Percentiles rank a stretch among this genome's conserved stretches.
These are phyloP conservation scores for Alternaria triticina DNA, from an alignment of 2,329 filamentous ascomycete genomes.

Conservation along the genomic window DNA sequence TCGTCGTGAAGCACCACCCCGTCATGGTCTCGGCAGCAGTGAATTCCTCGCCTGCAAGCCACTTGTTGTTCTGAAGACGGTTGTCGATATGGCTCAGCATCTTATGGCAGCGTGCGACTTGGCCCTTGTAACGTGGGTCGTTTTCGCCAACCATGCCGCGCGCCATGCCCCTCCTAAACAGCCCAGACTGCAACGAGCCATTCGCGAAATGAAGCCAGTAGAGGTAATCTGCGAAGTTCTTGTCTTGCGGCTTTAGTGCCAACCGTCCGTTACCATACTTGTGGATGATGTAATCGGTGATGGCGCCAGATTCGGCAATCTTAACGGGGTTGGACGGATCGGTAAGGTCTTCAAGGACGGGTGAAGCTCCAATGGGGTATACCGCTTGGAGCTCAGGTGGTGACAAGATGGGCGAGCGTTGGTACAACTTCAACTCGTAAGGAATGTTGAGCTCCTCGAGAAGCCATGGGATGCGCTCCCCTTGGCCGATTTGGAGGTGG, in stretches of 20 bases:
- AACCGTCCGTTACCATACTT: conserved; percentile 59
- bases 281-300: conserved; percentile 66
- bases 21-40: conserved; percentile 71
- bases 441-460: conserved; percentile 67
- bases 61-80: conserved; percentile 56
- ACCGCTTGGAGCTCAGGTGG: conserved; percentile 38
- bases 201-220: conserved; percentile 69
- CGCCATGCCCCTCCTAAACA: conserved; percentile 39
- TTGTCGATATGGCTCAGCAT: conserved; percentile 57
- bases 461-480: conserved; percentile 69
- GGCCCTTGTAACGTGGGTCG: conserved; percentile 45
- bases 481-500: conserved; percentile 60
- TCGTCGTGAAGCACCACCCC: conserved; percentile 66
- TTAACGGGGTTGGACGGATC: conserved; percentile 55
- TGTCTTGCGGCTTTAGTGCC: conserved; percentile 52
- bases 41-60: conserved; percentile 67
- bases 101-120: conserved; percentile 44
- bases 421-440: conserved; percentile 59
- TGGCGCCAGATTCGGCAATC: conserved; percentile 66
- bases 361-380: conserved; percentile 61
- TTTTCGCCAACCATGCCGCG: conserved; percentile 38
- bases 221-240: conserved; percentile 65
- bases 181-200: conserved; percentile 47
- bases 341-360: conserved; percentile 63
- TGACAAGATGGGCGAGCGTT: conserved; percentile 54